These are phyloP conservation scores for Pythium phragmitis DNA, from an alignment of 352 stramenopile species.

Conservation along the genomic window DNA sequence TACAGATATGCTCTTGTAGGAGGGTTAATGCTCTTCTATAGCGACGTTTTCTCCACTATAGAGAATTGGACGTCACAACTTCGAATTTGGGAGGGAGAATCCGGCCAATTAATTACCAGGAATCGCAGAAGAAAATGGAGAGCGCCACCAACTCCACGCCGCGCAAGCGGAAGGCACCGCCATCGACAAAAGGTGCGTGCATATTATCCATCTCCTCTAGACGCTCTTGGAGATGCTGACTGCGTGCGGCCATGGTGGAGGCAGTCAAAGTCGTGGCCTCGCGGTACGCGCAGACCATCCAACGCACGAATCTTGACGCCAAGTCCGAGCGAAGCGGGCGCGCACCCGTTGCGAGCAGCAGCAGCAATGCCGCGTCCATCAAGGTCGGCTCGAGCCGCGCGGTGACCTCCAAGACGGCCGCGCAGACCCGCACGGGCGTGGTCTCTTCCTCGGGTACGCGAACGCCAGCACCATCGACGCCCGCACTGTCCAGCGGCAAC, in stretches of 20 bases:
- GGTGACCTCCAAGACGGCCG: not conserved
- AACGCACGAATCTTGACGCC: constrained; percentile 39
- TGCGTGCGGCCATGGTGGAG: not conserved
- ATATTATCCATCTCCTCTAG: not conserved
- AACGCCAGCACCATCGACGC: constrained; percentile 5
- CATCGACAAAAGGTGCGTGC: constrained; percentile 25
- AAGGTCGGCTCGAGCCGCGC: constrained; percentile 19
- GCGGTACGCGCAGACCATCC: constrained; percentile 52
- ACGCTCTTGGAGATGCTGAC: not conserved
- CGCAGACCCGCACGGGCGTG: constrained; percentile 11
- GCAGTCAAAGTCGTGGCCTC: constrained; percentile 62
- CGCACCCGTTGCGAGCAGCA: constrained; percentile 7
- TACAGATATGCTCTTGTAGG: not conserved
- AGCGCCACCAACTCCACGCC: not conserved
- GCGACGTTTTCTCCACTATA: not conserved
- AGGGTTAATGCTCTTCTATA: not conserved
- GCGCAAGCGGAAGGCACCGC: constrained; percentile 12
- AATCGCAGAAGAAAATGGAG: constrained; percentile 2
- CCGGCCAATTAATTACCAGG: not conserved
- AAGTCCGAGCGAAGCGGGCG: constrained; percentile 7
- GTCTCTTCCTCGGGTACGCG: constrained; percentile 7
- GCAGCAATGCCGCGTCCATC: constrained; percentile 9
- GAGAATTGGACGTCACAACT: not conserved
- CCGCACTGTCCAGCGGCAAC: constrained; percentile 7
- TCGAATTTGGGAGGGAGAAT: no score